These are phyloP conservation scores for Chlamydomonas reinhardtii DNA, from an alignment of 163 green algal genomes.

Conservation along the genomic window DNA sequence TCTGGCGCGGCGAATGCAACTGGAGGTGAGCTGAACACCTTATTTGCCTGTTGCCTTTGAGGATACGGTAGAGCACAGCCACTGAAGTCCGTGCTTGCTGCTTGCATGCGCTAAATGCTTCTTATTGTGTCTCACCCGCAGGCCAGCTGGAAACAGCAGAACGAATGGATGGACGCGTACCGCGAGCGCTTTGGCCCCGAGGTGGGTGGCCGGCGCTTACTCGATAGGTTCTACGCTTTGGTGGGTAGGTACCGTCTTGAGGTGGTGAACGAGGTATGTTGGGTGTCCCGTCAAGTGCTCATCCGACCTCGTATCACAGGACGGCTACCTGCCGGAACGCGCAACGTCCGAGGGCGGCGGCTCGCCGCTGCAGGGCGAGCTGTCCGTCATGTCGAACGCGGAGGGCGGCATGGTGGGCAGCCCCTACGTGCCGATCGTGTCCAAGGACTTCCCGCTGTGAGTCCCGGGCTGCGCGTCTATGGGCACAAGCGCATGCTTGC, in stretches of 20 bases:
- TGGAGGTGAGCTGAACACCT: too few relatives aligned
- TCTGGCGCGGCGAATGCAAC: too few relatives aligned
- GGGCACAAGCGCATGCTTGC: too few relatives aligned
- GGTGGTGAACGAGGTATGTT: too few relatives aligned
- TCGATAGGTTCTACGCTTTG: too few relatives aligned
- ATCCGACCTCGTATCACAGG: too few relatives aligned
- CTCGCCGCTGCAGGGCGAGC: slow-evolving; percentile 6
- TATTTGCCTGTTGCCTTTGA: too few relatives aligned
- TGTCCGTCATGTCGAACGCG: slow-evolving; percentile 3
- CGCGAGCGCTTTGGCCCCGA: slow-evolving; percentile 55
- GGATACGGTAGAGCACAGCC: too few relatives aligned
- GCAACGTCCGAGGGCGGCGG: background rate
- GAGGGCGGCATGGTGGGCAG: slow-evolving; percentile 52
- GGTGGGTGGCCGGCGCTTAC: slow-evolving; percentile 6
- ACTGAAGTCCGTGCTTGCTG: too few relatives aligned
- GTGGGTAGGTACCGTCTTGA: too few relatives aligned
- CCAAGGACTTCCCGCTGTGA: slow-evolving; percentile 23
- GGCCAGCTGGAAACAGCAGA: slow-evolving; percentile 58
- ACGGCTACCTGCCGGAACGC: slow-evolving; percentile 41
- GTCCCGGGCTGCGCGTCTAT: background rate
- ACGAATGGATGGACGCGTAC: slow-evolving; percentile 79
- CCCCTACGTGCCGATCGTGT: slow-evolving; percentile 58
- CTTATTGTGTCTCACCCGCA: background rate
- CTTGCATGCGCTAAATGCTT: too few relatives aligned
- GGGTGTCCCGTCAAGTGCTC: too few relatives aligned